Evolutionary conservation across 2,329 filamentous ascomycete species (phyloP), one percentile per base, ranked within the genome.

Genomic region (Pseudogymnoascus sp.): DNA sequence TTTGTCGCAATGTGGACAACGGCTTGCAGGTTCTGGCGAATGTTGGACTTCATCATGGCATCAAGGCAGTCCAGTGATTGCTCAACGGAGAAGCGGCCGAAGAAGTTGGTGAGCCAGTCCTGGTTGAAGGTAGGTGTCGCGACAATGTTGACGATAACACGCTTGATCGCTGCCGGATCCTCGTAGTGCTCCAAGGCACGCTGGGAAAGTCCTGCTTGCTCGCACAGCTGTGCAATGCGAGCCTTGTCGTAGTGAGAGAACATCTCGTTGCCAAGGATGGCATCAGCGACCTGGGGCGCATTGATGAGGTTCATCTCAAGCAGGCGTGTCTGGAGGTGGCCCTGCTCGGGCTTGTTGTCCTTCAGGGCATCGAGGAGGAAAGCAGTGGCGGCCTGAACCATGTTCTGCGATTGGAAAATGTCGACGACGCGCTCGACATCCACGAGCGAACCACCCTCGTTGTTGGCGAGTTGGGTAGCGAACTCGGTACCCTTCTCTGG

Each of bases 251-350:
- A 99, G 77, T 99, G 86, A 0, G 91, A 91, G 76, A 99, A 97
- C 89, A 99, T 97, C 70, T 97, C 91, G 70, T 99, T 99, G 66
- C 93, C 90, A 39, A 99, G 84, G 67, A 99, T 99, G 34, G 94
- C 94, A 74, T 99, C 95, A 3, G 95, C 94, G 60, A 99, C 95
- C 74, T 97, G 94, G 58, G 94, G 94, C 1, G 94, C 95, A 68
- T 96, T 95, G 75, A 96, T 82, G 65, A 99, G 77, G 75, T 99
- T 99, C 92, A 99, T 97, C 80, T 99, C 95, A 61, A 99, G 79
- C 2, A 99, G 82, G 63, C 94, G 88, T 20, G 95, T 99, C 76
- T 99, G 94, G 38, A 99, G 81, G 67, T 93, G 87, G 38, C 87
- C 93, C 72, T 99, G 92, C 74, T 99, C 94, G 0, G 91, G 91